Evolutionary conservation across 2,329 filamentous ascomycete species (phyloP), one percentile per base, ranked within the genome.

Genomic region (Stemphylium vesicarium): DNA sequence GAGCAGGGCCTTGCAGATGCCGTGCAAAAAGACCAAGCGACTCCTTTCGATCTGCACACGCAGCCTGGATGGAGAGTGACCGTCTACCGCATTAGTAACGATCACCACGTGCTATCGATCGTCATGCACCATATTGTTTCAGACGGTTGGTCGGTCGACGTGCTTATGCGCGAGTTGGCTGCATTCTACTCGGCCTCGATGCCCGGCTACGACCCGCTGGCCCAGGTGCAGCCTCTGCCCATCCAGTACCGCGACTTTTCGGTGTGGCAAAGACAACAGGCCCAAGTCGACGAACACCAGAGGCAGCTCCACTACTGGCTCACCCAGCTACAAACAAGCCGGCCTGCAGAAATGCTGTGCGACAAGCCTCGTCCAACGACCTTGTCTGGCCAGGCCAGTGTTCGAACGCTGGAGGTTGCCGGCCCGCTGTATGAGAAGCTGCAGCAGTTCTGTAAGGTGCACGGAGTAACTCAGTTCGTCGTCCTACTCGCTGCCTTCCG

Each of bases 41-140:
- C 29, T 35, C 29, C 49, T 4, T 52, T 52, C 12, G 4, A 40
- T 12, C 3, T 52, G 10, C 24, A 9, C 1, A 18, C n/a, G 1
- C 41, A 52, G 41, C 10, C 49, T 7, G 49, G 49, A 2, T 52
- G 41, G 41, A 26, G 49, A 12, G 49, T 26, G 10, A 2, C 35
- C 4, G 4, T 52, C 29, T 52, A 52, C 13, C 41, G 41, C 3
- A 4, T 52, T 2, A 1, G 13, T 3, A 11, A 31, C 13, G 13
- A 56, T 4, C 10, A 46, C 0, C 35, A 50, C 22, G 56, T 61
- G 2, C 24, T 59, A 0, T 59, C 56, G 2, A 33, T 59, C 11
- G 48, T 56, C 1, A 56, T 59, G 52, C 56, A 59, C 22, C 56
- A 59, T 20, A 53, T 59, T 6, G 31, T 52, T 2, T 59, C 53